These are phyloP conservation scores for Mucor plumbeus DNA, from an alignment of 371 early-diverging fungal species.

Conservation along the genomic window DNA sequence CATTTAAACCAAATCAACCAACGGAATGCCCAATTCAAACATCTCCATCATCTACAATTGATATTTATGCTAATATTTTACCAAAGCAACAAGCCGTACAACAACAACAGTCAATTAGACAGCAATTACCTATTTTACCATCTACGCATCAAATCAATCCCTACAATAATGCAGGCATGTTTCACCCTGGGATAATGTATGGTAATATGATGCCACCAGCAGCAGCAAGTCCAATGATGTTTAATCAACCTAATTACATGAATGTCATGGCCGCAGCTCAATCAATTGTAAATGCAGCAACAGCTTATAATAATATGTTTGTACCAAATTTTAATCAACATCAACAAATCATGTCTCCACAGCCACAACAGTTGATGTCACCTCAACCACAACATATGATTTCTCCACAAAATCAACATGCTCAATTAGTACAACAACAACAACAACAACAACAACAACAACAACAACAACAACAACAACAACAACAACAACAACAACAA, in stretches of 20 bases:
- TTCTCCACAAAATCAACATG: conserved; percentile 2
- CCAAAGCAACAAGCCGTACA: neutral
- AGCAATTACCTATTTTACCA: neutral
- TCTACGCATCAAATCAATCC: neutral
- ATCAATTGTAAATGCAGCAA: conserved; percentile 20
- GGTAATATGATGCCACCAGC: neutral
- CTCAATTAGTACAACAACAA: conserved; percentile 1
- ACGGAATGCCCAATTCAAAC: conserved; percentile 22
- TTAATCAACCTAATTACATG: conserved; percentile 18
- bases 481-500: conserved; percentile 3
- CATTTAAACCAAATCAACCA: conserved; percentile 15
- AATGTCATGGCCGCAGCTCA: conserved; percentile 24
- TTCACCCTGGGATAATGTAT: conserved; percentile 17
- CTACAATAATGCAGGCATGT: conserved; percentile 4
- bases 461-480: conserved; percentile 7
- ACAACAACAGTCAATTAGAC: neutral
- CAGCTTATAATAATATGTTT: conserved; percentile 18
- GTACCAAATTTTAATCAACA: neutral
- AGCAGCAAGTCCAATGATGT: neutral
- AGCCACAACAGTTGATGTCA: conserved; percentile 1
- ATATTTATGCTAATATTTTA: conserved; percentile 23
- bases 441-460: conserved; percentile 5
- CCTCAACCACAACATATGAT: conserved; percentile 4
- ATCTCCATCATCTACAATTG: conserved; percentile 8
- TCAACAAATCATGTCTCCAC: conserved; percentile 2